Base-by-base conservation (phyloP, 2,329 filamentous ascomycete genomes). In the Ophiosphaerella herpotricha region DNA sequence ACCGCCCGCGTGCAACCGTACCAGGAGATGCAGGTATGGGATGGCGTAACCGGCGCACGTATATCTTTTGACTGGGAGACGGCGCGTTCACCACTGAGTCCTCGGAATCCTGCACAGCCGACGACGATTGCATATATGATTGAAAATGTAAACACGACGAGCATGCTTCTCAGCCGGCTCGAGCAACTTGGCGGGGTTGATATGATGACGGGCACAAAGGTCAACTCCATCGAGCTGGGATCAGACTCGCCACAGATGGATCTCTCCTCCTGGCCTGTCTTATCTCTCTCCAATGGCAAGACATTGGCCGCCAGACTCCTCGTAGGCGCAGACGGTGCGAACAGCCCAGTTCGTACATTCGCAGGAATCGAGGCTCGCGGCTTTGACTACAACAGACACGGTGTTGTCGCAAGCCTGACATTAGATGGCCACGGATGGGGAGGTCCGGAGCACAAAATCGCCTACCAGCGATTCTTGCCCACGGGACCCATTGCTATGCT, bases 11-110 rank as follows among this genome's bases (percentile, higher is more conserved):
- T 94, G 31, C 92, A 97, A 76, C 83, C 86, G 1, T 99, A 97
- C 73, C 87, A 95, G 52, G 89, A 93, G 64, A 99, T 99, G 94
- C 89, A 96, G 72, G 94, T 97, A 29, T 99, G 95, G 94, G 94
- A 99, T 72, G 95, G 93, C 55, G 85, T 96, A 48, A 90, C 89
- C 35, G 91, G 86, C 51, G 90, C 91, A 32, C 85, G 87, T 61
- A 94, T 99, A 70, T 88, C 90, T 61, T 99, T 99, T 73, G 89
- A 94, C 75, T 89, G 87, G 87, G 77, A 80, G 47, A 74, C 64
- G 18, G 70, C 74, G 40, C 69, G 75, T 39, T 74, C 75, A 7
- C 74, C 75, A 9, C 52, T 66, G 14, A 53, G 69, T 26, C 68
- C 66, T 44, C 62, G 74, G 76, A 77, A 67, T 23, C 82, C 58